Evolutionary conservation across 2,329 filamentous ascomycete genomes (phyloP), one percentile per base, ranked within the genome.

Genomic region (Ascochyta pisi): DNA sequence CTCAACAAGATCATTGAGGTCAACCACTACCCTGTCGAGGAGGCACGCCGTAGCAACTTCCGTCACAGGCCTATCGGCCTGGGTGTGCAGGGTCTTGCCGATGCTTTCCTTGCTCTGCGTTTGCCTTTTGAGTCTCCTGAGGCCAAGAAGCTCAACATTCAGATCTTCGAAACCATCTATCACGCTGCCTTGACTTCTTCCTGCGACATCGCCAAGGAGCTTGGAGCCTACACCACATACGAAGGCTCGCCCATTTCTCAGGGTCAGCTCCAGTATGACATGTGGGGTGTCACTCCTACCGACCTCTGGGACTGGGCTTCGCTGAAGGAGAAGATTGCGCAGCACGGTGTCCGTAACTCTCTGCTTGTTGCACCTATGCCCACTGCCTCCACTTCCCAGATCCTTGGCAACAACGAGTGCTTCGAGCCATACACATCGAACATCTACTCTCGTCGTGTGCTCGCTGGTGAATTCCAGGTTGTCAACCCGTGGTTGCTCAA

Each of bases 401-500:
- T 99, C 75, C 84, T 99, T 68, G 95, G 95, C 70, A 96, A 97
- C 85, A 99, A 99, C 77, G 95, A 99, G 81, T 99, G 95, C 84
- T 99, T 99, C 76, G 95, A 99, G 84, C 95, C 95, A 37, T 99
- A 99, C 82, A 99, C 95, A 4, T 98, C 94, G 68, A 99, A 99
- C 84, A 99, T 99, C 78, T 99, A 99, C 84, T 96, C 94, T 68
- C 94, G 95, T 63, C 94, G 95, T 84, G 95, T 99, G 53, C 84
- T 99, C 69, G 95, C 95, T 66, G 95, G 95, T 69, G 95, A 99
- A 78, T 99, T 99, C 87, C 95, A 99, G 81, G 92, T 99, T 50
- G 95, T 99, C 77, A 99, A 99, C 83, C 95, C 95, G 48, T 99
- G 95, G 95, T 81, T 99, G 61, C 87, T 99, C 59, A 97, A 96